Evolutionary conservation across 768 basidiomycete genomes (phyloP).

Genomic region (Lactifluus subvellereus): DNA sequence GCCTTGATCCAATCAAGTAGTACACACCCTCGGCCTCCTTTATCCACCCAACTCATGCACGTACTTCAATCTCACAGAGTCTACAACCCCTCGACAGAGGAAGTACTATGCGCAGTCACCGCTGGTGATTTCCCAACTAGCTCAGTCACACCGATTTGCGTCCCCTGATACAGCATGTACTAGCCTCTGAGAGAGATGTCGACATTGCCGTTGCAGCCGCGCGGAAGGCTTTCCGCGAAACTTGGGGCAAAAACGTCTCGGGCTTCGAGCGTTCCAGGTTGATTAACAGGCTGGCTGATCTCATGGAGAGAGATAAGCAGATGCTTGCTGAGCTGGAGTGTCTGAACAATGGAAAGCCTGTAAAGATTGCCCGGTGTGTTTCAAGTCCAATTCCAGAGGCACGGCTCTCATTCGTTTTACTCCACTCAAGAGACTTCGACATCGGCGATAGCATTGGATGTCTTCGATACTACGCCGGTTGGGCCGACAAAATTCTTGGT

Average conservation of each 20-base stretch:
- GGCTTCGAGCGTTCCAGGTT: constrained; percentile 75
- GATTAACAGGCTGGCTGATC: constrained; percentile 80
- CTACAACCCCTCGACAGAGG: constrained; percentile 73
- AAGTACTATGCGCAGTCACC: constrained; percentile 60
- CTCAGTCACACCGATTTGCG: neutral
- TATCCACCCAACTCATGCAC: neutral
- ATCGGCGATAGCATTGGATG: constrained; percentile 74
- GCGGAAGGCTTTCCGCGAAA: constrained; percentile 72
- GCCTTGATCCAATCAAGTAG: constrained; percentile 57
- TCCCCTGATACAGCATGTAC: neutral
- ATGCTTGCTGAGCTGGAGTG: constrained; percentile 79
- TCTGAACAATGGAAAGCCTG: constrained; percentile 90
- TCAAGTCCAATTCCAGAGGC: constrained; percentile 29
- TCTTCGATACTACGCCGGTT: constrained; percentile 89
- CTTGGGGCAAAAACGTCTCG: constrained; percentile 88
- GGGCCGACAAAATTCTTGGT: constrained; percentile 91
- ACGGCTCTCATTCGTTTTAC: neutral
- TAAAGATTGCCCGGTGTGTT: constrained; percentile 48
- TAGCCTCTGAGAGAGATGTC: constrained; percentile 70
- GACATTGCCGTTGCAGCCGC: constrained; percentile 82
- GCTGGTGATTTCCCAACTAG: constrained; percentile 33
- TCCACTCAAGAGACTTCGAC: constrained; percentile 62
- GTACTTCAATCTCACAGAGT: constrained; percentile 17
- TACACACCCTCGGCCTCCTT: constrained; percentile 24
- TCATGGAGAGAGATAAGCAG: constrained; percentile 81